Evolutionary conservation across 2,329 filamentous ascomycete species (phyloP), one percentile per base, ranked within the genome.

Genomic region (Madurella mycetomatis): DNA sequence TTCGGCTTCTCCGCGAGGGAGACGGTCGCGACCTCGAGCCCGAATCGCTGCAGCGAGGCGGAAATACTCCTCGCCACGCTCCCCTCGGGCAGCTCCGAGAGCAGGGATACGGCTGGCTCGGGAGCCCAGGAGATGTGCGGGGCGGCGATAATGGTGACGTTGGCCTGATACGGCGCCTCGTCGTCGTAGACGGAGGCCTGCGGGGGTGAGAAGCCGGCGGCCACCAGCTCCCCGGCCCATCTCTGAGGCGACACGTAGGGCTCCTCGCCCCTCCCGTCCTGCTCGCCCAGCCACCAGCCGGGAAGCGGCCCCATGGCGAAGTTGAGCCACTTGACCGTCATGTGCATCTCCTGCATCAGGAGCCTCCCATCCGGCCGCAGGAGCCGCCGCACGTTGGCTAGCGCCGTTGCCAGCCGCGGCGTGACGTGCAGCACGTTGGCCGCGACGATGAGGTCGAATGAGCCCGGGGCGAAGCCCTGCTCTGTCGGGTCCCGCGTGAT

Each of bases 311-410:
- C 70, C 17, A 51, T 34, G n/a, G 45, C 31, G 44, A n/a, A 47
- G 31, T 47, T 47, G 25, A 37, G 13, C 40, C 31, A 57, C 18
- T 25, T 47, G 51, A 31, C 39, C 45, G 2, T 54, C 17, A 16
- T 19, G 31, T 12, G 25, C 9, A 47, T n/a, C 45, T 53, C 53
- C 17, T 42, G 15, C 19, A 63, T 61, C 5, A 65, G 51, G 16
- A 79, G 62, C 41, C 68, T 67, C 1, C 75, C 75, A 4, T 67
- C 71, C 0, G 73, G 68, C 9, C 64, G 66, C 3, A 72, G 56
- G 8, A 74, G 55, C 5, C 57, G 55, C n/a, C 69, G 64, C n/a
- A 66, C 60, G 49, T 71, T 64, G 9, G 44, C 18, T 62, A 69
- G n/a, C n/a, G 65, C 63, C 25, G 61, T 4, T 40, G 62, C 46